Evolutionary conservation across 2,329 filamentous ascomycete species (phyloP).

Genomic region (Fusarium vanettenii): DNA sequence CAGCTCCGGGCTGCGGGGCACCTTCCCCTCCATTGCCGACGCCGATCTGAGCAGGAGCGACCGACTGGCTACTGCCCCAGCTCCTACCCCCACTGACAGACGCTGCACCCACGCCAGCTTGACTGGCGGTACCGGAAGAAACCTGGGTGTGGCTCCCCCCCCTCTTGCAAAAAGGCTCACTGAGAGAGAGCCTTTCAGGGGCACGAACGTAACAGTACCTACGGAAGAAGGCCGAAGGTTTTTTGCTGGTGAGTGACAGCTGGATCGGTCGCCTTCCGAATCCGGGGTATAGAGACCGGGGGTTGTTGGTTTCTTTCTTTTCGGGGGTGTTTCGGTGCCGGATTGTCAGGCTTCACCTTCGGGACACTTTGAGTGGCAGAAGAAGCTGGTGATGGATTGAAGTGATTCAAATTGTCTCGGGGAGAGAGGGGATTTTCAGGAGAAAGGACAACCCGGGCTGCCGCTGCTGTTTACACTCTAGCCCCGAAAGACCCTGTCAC

Average conservation of each 20-base stretch:
- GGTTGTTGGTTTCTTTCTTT: not conserved
- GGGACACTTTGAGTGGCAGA: not conserved
- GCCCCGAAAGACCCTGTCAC: conserved; percentile 22
- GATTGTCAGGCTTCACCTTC: not conserved
- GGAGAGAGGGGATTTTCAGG: conserved; percentile 13
- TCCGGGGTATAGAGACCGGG: conserved; percentile 19
- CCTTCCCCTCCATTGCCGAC: conserved; percentile 35
- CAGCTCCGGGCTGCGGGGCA: conserved; percentile 46
- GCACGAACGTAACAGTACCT: not conserved
- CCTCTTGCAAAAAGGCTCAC: not conserved
- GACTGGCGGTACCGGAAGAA: conserved; percentile 26
- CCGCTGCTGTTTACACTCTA: conserved; percentile 24
- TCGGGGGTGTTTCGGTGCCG: conserved; percentile 21
- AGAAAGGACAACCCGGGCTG: not conserved
- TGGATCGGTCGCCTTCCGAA: conserved; percentile 37
- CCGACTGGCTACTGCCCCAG: conserved; percentile 29
- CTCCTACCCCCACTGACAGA: conserved; percentile 26
- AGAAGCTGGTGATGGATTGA: conserved; percentile 20
- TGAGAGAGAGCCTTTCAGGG: not conserved
- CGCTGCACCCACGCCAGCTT: conserved; percentile 41
- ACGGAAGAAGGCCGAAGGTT: conserved; percentile 36
- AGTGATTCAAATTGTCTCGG: conserved; percentile 32
- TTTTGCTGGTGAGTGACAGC: not conserved
- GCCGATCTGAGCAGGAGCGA: conserved; percentile 44
- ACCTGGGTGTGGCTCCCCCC: not conserved